Conservation (phyloP, 345 rosid species). For the Eucalyptus brandiana region DNA sequence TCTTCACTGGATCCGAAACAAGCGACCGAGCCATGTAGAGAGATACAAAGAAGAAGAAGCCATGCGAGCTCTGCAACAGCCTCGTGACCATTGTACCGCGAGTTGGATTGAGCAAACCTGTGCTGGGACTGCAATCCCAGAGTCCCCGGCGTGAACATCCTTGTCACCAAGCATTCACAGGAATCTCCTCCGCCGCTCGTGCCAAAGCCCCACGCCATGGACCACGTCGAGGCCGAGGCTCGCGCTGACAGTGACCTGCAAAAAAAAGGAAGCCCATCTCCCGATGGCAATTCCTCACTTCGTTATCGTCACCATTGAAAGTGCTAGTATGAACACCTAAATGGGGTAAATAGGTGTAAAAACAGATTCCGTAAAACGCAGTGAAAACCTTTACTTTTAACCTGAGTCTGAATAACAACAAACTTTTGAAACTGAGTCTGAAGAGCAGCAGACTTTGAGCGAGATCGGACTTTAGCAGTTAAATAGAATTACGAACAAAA, state of each 20-base stretch:
- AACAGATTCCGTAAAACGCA: no score
- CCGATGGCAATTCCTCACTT: not conserved
- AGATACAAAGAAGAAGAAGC: slow-evolving; percentile 5
- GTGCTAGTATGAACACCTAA: no score
- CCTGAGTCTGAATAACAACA: no score
- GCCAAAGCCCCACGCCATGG: slow-evolving; percentile 36
- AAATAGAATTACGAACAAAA: no score
- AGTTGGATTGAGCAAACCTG: slow-evolving; percentile 36
- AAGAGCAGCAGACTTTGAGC: no score
- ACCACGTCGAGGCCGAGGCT: slow-evolving; percentile 21
- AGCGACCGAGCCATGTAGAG: not conserved
- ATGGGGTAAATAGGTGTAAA: no score
- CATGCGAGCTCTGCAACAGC: not conserved
- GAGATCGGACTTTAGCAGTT: no score
- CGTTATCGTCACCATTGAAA: no score
- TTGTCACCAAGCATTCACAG: slow-evolving; percentile 40
- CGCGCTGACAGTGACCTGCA: slow-evolving; percentile 1
- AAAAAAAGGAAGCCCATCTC: not conserved
- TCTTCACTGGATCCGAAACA: not conserved
- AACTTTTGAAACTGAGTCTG: no score
- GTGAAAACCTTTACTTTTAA: no score
- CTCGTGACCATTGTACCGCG: slow-evolving; percentile 22
- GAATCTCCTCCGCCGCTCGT: slow-evolving; percentile 26
- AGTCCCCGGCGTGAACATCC: slow-evolving; percentile 42
- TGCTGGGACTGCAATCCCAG: slow-evolving; percentile 41